Evolutionary conservation across 2,329 filamentous ascomycete genomes (phyloP).

Genomic region (Simplicillium aogashimaense): DNA sequence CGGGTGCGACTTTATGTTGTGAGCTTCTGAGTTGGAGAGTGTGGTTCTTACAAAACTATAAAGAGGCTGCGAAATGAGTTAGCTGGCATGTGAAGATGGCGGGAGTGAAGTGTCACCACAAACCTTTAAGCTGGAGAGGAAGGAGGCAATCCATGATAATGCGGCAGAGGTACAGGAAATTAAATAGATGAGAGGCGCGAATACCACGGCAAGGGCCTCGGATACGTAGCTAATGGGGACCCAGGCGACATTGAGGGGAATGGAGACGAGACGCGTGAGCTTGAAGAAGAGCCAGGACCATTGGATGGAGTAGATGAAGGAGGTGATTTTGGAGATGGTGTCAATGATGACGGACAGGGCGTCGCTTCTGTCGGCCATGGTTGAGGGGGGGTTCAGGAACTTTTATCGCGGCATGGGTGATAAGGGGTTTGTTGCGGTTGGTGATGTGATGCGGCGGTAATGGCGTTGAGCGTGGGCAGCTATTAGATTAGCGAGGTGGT

Average conservation of each 20-base stretch:
- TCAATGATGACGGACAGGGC: slow-evolving; percentile 15
- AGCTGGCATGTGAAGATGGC: slow-evolving; percentile 4
- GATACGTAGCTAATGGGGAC: slow-evolving; percentile 18
- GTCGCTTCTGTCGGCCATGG: slow-evolving; percentile 8
- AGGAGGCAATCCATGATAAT: slow-evolving; percentile 13
- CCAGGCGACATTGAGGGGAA: slow-evolving; percentile 20
- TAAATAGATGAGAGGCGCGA: slow-evolving; percentile 26
- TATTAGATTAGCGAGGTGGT: too few relatives aligned
- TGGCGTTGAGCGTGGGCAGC: too few relatives aligned
- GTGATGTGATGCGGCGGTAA: neutral
- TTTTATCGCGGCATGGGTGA: neutral
- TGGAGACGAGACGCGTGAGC: slow-evolving; percentile 12
- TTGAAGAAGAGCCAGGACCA: slow-evolving; percentile 15
- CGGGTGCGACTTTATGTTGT: too few relatives aligned
- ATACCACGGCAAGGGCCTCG: slow-evolving; percentile 17
- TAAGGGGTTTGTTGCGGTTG: neutral
- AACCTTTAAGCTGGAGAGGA: slow-evolving; percentile 25
- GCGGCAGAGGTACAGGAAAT: slow-evolving; percentile 16
- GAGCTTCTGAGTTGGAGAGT: neutral
- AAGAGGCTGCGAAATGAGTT: slow-evolving; percentile 2
- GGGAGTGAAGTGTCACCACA: slow-evolving; percentile 4
- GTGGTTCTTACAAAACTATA: slow-evolving; percentile 6
- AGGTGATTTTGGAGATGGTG: slow-evolving; percentile 12
- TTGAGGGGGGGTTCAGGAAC: neutral
- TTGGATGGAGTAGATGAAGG: slow-evolving; percentile 11